Evolutionary conservation across 2,329 filamentous ascomycete species (phyloP).

Genomic region (Beauveria brongniartii): DNA sequence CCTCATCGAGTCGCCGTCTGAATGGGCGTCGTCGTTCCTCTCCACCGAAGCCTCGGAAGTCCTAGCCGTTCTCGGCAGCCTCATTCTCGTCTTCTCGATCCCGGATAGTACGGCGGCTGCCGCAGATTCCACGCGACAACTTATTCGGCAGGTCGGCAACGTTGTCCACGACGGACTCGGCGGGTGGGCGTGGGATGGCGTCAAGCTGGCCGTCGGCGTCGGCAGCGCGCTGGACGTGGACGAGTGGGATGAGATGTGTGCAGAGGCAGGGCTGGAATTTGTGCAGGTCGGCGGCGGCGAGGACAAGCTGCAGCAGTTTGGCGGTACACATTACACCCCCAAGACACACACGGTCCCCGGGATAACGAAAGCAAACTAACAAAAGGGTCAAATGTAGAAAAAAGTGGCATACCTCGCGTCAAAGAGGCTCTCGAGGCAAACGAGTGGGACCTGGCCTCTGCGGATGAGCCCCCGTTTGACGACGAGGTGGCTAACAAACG

Average conservation of each 20-base stretch:
- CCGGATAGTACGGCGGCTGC: conserved; percentile 12
- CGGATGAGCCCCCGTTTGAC: conserved; percentile 16
- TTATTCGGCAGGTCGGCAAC: conserved; percentile 45
- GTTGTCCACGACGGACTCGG: conserved; percentile 51
- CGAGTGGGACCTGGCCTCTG: conserved; percentile 45
- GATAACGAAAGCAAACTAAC: background rate
- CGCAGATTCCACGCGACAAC: conserved; percentile 21
- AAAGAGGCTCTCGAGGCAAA: conserved; percentile 57
- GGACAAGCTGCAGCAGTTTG: conserved; percentile 43
- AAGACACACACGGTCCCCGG: background rate
- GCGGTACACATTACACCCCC: conserved; percentile 32
- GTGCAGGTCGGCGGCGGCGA: conserved; percentile 40
- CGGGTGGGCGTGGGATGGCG: conserved; percentile 57
- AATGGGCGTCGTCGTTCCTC: conserved; percentile 54
- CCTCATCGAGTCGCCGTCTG: conserved; percentile 39
- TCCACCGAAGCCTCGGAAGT: conserved; percentile 55
- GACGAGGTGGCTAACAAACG: conserved; percentile 23
- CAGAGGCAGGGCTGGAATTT: conserved; percentile 53
- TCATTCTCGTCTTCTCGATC: conserved; percentile 38
- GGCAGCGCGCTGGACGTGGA: conserved; percentile 37
- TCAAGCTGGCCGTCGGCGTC: conserved; percentile 51
- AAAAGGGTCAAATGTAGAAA: conserved; percentile 33
- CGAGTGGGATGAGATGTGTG: conserved; percentile 54
- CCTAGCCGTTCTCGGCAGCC: conserved; percentile 48
- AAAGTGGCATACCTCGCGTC: conserved; percentile 49